Conservation (phyloP, 257 asterid genomes). For the Solanum peruvianum region DNA sequence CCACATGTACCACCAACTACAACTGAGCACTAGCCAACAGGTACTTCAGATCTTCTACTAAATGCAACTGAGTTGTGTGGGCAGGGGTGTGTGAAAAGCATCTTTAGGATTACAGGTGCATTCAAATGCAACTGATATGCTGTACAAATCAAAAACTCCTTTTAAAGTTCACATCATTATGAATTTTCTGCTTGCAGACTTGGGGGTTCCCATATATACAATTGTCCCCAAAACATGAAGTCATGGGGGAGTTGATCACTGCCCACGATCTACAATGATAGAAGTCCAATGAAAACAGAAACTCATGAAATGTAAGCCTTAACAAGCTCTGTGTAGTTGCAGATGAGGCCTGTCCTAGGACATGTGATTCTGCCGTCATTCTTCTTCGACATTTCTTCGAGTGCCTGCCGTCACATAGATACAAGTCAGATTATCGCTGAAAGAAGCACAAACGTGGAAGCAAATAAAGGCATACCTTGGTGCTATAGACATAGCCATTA, state of each 20-base stretch:
- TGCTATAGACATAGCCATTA: conserved; percentile 95
- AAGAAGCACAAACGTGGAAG: neutral
- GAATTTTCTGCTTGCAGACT: neutral
- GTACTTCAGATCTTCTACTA: neutral
- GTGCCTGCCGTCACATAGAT: conserved; percentile 40
- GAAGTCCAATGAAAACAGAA: neutral
- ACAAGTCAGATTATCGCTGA: neutral
- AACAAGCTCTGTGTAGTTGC: conserved; percentile 53
- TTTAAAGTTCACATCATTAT: neutral
- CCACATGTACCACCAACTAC: neutral
- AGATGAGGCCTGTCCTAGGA: conserved; percentile 68
- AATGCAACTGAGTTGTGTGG: neutral
- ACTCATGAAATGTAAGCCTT: conserved; percentile 77
- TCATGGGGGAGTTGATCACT: neutral
- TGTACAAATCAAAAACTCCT: neutral
- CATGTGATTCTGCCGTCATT: conserved; percentile 75
- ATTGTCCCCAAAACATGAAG: neutral
- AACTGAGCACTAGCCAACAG: neutral
- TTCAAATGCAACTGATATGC: neutral
- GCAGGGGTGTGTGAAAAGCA: neutral
- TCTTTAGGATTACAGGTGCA: neutral
- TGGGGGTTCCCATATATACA: neutral
- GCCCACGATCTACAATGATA: neutral
- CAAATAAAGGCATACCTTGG: conserved; percentile 46
- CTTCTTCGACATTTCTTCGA: conserved; percentile 82